Percentiles rank a stretch among this genome's conserved stretches.
These are phyloP conservation scores for Neofusicoccum umdonicola DNA, from an alignment of 2,329 filamentous ascomycete genomes.

Conservation along the genomic window DNA sequence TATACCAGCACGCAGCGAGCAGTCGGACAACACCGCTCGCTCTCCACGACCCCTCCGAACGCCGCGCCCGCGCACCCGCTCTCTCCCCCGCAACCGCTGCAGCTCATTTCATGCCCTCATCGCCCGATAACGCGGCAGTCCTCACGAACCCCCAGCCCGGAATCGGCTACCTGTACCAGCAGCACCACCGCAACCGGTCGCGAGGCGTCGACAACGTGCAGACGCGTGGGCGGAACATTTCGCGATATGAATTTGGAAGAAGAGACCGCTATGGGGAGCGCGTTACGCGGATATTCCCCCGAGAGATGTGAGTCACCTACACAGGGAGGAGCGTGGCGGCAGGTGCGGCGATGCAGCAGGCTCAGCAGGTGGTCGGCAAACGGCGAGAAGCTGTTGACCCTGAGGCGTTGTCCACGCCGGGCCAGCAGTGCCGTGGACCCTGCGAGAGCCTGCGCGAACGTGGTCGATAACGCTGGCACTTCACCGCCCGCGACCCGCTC, in stretches of 20 bases:
- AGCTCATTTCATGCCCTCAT: conserved; percentile 21
- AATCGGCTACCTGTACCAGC: conserved; percentile 35
- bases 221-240: conserved; percentile 35
- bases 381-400: background rate
- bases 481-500: background rate
- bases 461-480: conserved; percentile 1
- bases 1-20: conserved; percentile 1
- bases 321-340: background rate
- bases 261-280: conserved; percentile 37
- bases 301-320: conserved; percentile 36
- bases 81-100: background rate
- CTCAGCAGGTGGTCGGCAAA: background rate
- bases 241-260: conserved; percentile 43
- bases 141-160: conserved; percentile 33
- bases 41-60: background rate
- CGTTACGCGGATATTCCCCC: conserved; percentile 40
- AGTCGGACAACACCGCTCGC: conserved; percentile 4
- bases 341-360: background rate
- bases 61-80: background rate
- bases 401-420: background rate
- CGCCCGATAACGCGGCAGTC: conserved; percentile 33
- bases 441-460: background rate
- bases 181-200: conserved; percentile 35
- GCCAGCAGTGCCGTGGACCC: background rate
- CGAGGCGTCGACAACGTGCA: conserved; percentile 35